Evolutionary conservation across 371 early-diverging fungal species (phyloP).

Genomic region (Mycotypha africana): DNA sequence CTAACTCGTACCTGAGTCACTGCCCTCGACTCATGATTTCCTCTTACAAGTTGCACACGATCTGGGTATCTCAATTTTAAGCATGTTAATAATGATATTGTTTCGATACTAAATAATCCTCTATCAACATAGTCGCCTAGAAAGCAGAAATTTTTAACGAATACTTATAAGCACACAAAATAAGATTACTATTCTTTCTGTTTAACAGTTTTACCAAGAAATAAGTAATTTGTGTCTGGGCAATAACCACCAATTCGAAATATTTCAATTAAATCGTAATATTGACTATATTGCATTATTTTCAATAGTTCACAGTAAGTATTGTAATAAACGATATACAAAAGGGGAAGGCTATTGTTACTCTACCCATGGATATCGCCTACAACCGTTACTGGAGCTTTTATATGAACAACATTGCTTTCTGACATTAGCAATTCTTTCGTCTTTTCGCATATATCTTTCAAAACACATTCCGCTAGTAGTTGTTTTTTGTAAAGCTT

Average conservation of each 20-base stretch:
- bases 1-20: slow-evolving; percentile 80
- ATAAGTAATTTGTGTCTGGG: slow-evolving; percentile 92
- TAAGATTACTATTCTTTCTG: not conserved
- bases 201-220: slow-evolving; percentile 67
- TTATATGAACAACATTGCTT: slow-evolving; percentile 85
- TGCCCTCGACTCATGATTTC: slow-evolving; percentile 96
- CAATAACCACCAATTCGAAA: slow-evolving; percentile 92
- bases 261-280: slow-evolving; percentile 93
- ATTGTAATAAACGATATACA: no score
- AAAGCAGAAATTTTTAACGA: not conserved
- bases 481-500: slow-evolving; percentile 72
- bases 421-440: slow-evolving; percentile 87
- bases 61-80: slow-evolving; percentile 91
- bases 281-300: slow-evolving; percentile 66
- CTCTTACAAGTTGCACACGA: slow-evolving; percentile 88
- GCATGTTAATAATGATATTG: slow-evolving; percentile 84
- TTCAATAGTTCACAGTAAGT: not conserved
- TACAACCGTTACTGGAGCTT: slow-evolving; percentile 90
- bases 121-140: slow-evolving; percentile 97
- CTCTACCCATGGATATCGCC: slow-evolving; percentile 93
- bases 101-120: slow-evolving; percentile 94
- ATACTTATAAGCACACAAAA: no score
- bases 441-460: slow-evolving; percentile 84
- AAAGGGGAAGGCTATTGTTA: no score
- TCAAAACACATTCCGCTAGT: slow-evolving; percentile 79